Percentiles rank a stretch among this genome's conserved stretches.
These are phyloP conservation scores for Penicillium digitatum DNA, from an alignment of 2,329 filamentous ascomycete genomes.

Conservation along the genomic window DNA sequence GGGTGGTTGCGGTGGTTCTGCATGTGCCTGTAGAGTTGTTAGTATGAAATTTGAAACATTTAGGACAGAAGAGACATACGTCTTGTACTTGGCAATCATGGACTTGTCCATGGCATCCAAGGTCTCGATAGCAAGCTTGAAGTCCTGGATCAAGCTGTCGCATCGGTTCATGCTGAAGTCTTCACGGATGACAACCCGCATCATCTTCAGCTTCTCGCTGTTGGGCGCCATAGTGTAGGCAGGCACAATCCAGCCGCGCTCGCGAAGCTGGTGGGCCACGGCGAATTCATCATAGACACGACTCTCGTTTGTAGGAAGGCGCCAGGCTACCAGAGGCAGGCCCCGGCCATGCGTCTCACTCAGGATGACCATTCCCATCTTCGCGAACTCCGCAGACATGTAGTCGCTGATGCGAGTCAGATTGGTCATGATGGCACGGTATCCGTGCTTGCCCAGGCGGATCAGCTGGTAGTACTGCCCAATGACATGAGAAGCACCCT, in stretches of 20 bases:
- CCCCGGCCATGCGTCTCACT: conserved; percentile 72
- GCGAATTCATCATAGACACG: conserved; percentile 70
- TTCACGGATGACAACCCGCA: conserved; percentile 87
- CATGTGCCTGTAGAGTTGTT: conserved; percentile 43
- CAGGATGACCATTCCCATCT: conserved; percentile 82
- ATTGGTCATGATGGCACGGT: conserved; percentile 90
- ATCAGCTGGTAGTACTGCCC: conserved; percentile 98
- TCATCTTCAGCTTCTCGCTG: conserved; percentile 78
- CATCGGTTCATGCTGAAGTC: conserved; percentile 82
- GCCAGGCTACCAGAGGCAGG: conserved; percentile 85
- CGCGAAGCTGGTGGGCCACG: conserved; percentile 77
- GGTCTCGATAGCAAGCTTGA: conserved; percentile 69
- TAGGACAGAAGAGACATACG: conserved; percentile 44
- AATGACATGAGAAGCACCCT: conserved; percentile 89
- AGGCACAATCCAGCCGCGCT: conserved; percentile 87
- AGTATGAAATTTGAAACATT: not conserved
- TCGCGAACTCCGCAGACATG: conserved; percentile 67
- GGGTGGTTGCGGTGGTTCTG: conserved; percentile 53
- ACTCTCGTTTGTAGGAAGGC: conserved; percentile 57
- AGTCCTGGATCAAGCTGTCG: conserved; percentile 71
- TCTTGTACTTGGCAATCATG: conserved; percentile 64
- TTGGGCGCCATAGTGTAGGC: conserved; percentile 97
- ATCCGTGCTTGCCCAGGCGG: conserved; percentile 86
- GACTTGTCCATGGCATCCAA: conserved; percentile 71
- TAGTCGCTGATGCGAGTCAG: conserved; percentile 87